Base-by-base conservation (phyloP, 2,329 filamentous ascomycete species). In the Pseudogymnoascus sp. region DNA sequence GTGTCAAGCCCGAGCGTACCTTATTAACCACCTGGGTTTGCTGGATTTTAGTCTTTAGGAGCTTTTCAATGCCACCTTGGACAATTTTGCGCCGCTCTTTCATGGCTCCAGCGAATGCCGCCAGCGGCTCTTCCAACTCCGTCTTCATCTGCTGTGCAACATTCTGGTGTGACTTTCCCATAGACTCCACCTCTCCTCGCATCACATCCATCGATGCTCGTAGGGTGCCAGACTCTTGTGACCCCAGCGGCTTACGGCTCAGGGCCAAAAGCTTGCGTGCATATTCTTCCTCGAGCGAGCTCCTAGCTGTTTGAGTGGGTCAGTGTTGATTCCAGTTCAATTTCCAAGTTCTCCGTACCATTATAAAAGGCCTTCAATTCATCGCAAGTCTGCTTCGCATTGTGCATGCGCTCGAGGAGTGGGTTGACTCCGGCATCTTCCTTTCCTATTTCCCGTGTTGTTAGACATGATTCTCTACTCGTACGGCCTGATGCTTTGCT, bases 81-180 rank as follows among this genome's bases (percentile, higher is more conserved):
- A 99, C 87, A 74, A 99, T 97, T 80, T 99, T 99, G 63, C 94
- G 83, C 64, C 94, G 83, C 75, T 99, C 94, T 75, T 99, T 97
- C 84, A 97, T 93, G 5, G 90, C 92, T 7, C 94, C 94, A 0
- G 91, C 85, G 75, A 97, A 99, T 0, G 93, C 93, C 45, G 86
- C 84, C 64, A 99, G 79, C 6, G 94, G 94, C 75, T 99, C 95
- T 72, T 99, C 95, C 28, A 97, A 80, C 73, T 99, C 94, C 9
- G 85, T 90, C 76, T 93, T 97, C 92, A 99, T 97, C 77, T 99
- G 93, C 3, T 84, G 81, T 0, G 94, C 92, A 70, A 96, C 95
- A 64, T 83, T 87, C 70, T 93, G 89, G 73, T 99, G 94, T 69
- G 94, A 88, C 75, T 97, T 99, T 4, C 86, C 92, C 85, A 97